Conservation (phyloP, 495 filamentous ascomycete species). For the Copromyces sp. region DNA sequence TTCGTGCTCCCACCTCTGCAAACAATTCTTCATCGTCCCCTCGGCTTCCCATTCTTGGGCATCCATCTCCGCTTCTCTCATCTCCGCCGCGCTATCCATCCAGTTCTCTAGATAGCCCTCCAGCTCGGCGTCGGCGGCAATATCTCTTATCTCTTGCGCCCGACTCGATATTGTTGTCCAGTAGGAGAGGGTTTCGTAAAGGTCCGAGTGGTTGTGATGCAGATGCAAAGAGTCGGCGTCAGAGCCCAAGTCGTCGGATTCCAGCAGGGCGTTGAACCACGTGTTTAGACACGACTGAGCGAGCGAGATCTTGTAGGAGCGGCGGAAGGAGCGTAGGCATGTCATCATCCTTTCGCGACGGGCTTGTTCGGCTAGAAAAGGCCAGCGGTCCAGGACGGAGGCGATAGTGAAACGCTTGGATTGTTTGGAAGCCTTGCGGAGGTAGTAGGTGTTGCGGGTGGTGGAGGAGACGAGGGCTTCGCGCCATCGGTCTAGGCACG, state of each 20-base stretch:
- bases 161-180: constrained; percentile 13
- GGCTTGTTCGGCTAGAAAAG: constrained; percentile 8
- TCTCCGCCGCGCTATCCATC: constrained; percentile 8
- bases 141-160: constrained; percentile 5
- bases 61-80: constrained; percentile 11
- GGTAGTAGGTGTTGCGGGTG: constrained; percentile 2
- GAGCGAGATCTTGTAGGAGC: constrained; percentile 18
- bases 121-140: constrained; percentile 19
- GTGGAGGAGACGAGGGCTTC: constrained; percentile 4
- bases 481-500: constrained; percentile 16
- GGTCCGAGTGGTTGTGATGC: constrained; percentile 13
- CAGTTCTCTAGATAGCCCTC: constrained; percentile 17
- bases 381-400: constrained; percentile 19
- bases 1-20: constrained; percentile 22
- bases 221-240: constrained; percentile 14
- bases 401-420: constrained; percentile 3
- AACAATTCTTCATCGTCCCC: constrained; percentile 5
- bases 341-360: constrained; percentile 17
- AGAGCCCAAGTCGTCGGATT: constrained; percentile 3
- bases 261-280: constrained; percentile 12
- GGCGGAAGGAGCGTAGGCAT: constrained; percentile 16
- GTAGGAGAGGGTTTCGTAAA: constrained; percentile 14
- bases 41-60: constrained; percentile 19
- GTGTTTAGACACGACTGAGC: constrained; percentile 12
- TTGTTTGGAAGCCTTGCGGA: constrained; percentile 6